phyloP scores from a whole-genome alignment of 139 green algal genomes.

The Micractinium sp. region DNA sequence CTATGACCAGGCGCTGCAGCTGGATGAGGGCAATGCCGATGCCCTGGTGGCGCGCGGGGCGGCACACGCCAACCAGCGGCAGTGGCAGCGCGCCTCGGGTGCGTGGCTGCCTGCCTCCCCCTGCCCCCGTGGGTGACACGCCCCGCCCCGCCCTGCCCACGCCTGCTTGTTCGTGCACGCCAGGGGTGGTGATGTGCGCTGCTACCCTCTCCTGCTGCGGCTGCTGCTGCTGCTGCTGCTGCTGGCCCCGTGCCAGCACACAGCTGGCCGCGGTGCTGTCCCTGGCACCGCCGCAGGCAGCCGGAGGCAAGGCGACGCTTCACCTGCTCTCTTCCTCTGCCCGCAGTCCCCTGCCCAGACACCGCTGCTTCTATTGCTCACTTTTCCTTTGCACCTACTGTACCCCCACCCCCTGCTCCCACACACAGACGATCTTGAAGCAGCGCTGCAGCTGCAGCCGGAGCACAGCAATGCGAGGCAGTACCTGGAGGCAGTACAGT shows the following conservation, averaged over 20 bases:
- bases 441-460: constrained; percentile 38
- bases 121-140: neutral
- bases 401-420: neutral
- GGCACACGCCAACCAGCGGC: constrained; percentile 32
- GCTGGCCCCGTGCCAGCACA: too few relatives aligned
- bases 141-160: neutral
- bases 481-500: constrained; percentile 31
- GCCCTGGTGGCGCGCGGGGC: constrained; percentile 42
- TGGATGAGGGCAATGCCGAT: constrained; percentile 39
- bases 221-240: too few relatives aligned
- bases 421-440: constrained; percentile 27
- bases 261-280: too few relatives aligned
- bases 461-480: constrained; percentile 34
- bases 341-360: too few relatives aligned
- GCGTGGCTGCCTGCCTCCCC: neutral
- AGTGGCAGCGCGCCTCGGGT: constrained; percentile 25
- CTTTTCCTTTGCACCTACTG: too few relatives aligned
- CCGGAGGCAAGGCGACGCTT: too few relatives aligned
- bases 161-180: neutral
- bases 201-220: too few relatives aligned
- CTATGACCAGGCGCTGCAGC: constrained; percentile 44
- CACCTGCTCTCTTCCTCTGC: too few relatives aligned
- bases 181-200: neutral
- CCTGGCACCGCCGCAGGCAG: too few relatives aligned
- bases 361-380: too few relatives aligned